Conservation (phyloP, 148 eudicot species). For the Limonium bicolor region DNA sequence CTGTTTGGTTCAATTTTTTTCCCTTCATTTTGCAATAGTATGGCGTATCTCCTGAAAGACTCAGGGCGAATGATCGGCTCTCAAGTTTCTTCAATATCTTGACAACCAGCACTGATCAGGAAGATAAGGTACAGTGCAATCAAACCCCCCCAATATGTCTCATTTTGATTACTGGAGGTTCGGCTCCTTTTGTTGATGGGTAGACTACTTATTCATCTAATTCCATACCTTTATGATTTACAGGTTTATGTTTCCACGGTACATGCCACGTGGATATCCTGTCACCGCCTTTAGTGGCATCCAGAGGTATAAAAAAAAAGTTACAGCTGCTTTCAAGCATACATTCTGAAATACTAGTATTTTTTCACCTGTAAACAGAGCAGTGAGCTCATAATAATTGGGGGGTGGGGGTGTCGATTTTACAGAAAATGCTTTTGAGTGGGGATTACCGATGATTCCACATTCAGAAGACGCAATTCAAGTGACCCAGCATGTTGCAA, state of each 20-base stretch:
- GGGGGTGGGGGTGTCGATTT: too few species aligned
- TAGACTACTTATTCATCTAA: too few species aligned
- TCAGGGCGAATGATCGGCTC: slow-evolving; percentile 29
- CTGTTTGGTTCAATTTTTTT: too few species aligned
- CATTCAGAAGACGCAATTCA: slow-evolving; percentile 94
- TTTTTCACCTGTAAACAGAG: too few species aligned
- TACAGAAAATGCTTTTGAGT: slow-evolving; percentile 99
- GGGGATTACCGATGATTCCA: slow-evolving; percentile 75
- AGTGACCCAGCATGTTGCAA: slow-evolving; percentile 85
- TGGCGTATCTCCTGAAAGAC: slow-evolving; percentile 75
- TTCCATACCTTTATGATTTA: neutral
- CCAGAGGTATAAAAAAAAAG: too few species aligned
- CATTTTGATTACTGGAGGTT: too few species aligned
- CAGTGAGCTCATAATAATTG: too few species aligned
- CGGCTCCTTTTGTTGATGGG: too few species aligned
- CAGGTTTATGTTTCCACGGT: slow-evolving; percentile 91
- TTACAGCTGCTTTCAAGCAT: too few species aligned
- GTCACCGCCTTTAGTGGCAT: slow-evolving; percentile 92
- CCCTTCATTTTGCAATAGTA: slow-evolving; percentile 29
- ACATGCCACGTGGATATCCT: slow-evolving; percentile 59
- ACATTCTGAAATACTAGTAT: too few species aligned
- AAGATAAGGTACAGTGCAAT: slow-evolving; percentile 46
- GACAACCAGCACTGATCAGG: slow-evolving; percentile 57
- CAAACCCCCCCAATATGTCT: too few species aligned
- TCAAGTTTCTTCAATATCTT: slow-evolving; percentile 64